Evolutionary conservation across 2,329 filamentous ascomycete species (phyloP).

Genomic region (Botrytis cinerea): DNA sequence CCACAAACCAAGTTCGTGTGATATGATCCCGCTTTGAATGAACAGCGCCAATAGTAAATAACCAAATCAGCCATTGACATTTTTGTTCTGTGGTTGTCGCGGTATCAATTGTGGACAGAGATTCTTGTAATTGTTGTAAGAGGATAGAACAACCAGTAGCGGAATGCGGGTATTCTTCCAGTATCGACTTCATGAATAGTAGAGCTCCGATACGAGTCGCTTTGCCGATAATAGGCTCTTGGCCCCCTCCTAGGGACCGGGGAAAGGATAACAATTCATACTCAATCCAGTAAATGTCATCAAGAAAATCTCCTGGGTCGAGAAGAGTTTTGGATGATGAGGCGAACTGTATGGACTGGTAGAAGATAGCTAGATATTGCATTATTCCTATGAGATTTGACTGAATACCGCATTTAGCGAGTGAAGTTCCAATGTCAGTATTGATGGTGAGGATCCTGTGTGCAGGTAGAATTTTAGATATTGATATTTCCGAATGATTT

Average conservation of each 20-base stretch:
- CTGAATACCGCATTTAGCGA: constrained; percentile 18
- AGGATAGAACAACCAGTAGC: constrained; percentile 28
- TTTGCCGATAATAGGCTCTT: constrained; percentile 24
- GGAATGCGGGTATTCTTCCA: constrained; percentile 33
- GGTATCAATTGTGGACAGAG: constrained; percentile 20
- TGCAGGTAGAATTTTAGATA: constrained; percentile 26
- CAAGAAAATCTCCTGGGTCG: constrained; percentile 28
- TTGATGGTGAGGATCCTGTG: constrained; percentile 1
- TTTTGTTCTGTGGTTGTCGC: background rate
- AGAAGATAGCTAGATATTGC: constrained; percentile 29
- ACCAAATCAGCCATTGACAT: constrained; percentile 16
- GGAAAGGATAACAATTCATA: constrained; percentile 30
- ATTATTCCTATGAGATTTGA: constrained; percentile 26
- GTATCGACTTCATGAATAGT: constrained; percentile 31
- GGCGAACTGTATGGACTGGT: constrained; percentile 27
- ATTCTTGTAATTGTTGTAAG: constrained; percentile 27
- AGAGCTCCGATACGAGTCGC: constrained; percentile 30
- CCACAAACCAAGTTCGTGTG: constrained; percentile 18
- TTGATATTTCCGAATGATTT: constrained; percentile 16
- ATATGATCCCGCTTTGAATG: constrained; percentile 3
- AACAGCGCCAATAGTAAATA: constrained; percentile 17
- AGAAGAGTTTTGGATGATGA: constrained; percentile 12
- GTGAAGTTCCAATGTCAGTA: background rate
- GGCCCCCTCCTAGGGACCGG: background rate
- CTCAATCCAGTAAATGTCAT: constrained; percentile 33